A percentile compares a stretch with the other conserved stretches of the same genome.
These are phyloP conservation scores for Suillus fuscotomentosus DNA, from an alignment of 768 basidiomycete species.

Conservation along the genomic window DNA sequence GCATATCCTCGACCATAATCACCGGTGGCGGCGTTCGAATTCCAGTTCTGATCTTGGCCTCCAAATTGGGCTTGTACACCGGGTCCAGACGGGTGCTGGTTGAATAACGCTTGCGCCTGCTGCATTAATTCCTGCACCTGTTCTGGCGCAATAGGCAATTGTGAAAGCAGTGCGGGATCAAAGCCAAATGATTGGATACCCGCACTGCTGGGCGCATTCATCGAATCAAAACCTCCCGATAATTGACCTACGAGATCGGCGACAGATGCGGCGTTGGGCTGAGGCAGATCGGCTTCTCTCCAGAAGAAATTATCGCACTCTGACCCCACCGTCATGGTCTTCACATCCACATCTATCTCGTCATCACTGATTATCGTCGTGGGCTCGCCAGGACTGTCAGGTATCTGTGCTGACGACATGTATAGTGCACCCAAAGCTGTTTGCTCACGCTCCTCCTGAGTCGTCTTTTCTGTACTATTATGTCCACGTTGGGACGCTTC, in stretches of 20 bases:
- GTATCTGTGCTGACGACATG: slow-evolving; percentile 67
- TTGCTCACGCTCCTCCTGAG: slow-evolving; percentile 78
- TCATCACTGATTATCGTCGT: slow-evolving; percentile 59
- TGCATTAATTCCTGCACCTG: slow-evolving; percentile 63
- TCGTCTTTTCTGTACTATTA: slow-evolving; percentile 63
- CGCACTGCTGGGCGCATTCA: slow-evolving; percentile 33
- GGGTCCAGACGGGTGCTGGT: slow-evolving; percentile 27
- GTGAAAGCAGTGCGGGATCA: slow-evolving; percentile 41
- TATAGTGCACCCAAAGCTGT: slow-evolving; percentile 76
- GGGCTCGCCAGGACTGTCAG: slow-evolving; percentile 76
- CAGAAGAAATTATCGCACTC: slow-evolving; percentile 70
- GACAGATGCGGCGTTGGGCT: slow-evolving; percentile 44
- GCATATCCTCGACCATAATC: slow-evolving; percentile 48
- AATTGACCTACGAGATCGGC: slow-evolving; percentile 71
- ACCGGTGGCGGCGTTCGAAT: slow-evolving; percentile 37
- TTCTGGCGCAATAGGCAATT: slow-evolving; percentile 51
- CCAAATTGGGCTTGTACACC: slow-evolving; percentile 32
- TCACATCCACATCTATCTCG: slow-evolving; percentile 61
- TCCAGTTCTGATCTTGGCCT: slow-evolving; percentile 41
- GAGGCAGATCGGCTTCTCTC: slow-evolving; percentile 38
- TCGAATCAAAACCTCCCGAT: slow-evolving; percentile 42
- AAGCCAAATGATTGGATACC: slow-evolving; percentile 36
- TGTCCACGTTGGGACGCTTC: slow-evolving; percentile 57
- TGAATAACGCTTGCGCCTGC: slow-evolving; percentile 35
- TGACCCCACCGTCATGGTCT: slow-evolving; percentile 66